Evolutionary conservation across 495 filamentous ascomycete species (phyloP).

Genomic region (Aspergillus sclerotioniger): DNA sequence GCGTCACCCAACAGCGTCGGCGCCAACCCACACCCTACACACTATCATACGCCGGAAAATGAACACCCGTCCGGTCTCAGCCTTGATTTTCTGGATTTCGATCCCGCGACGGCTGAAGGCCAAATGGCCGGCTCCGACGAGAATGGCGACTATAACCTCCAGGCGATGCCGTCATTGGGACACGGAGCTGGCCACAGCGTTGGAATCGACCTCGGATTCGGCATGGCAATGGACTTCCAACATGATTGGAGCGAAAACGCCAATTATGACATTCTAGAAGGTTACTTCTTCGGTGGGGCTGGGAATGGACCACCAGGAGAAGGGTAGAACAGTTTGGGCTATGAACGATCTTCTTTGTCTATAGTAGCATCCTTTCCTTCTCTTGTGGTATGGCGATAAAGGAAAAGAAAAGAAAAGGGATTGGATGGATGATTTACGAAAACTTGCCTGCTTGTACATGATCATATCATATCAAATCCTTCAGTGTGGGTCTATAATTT

Average conservation of each 20-base stretch:
- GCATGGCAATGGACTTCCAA: slow-evolving; percentile 67
- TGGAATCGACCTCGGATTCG: slow-evolving; percentile 71
- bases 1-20: slow-evolving; percentile 35
- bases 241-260: slow-evolving; percentile 79
- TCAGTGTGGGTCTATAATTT: neutral
- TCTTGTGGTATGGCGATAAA: neutral
- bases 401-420: neutral
- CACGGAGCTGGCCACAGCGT: slow-evolving; percentile 42
- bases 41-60: slow-evolving; percentile 24
- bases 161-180: slow-evolving; percentile 28
- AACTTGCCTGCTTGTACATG: neutral
- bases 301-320: slow-evolving; percentile 32
- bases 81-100: slow-evolving; percentile 44
- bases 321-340: neutral
- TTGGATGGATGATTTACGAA: neutral
- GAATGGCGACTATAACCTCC: slow-evolving; percentile 30
- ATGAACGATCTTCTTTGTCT: slow-evolving; percentile 6
- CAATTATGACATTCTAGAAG: slow-evolving; percentile 83
- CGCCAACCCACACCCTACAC: slow-evolving; percentile 19
- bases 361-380: neutral
- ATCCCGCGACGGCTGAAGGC: slow-evolving; percentile 26
- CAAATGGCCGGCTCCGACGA: slow-evolving; percentile 29
- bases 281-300: slow-evolving; percentile 79
- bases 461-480: neutral
- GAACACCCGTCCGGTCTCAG: slow-evolving; percentile 34